These are phyloP conservation scores for Amoebophrya sp. DNA, from an alignment of 169 alveolate genomes.

Conservation along the genomic window DNA sequence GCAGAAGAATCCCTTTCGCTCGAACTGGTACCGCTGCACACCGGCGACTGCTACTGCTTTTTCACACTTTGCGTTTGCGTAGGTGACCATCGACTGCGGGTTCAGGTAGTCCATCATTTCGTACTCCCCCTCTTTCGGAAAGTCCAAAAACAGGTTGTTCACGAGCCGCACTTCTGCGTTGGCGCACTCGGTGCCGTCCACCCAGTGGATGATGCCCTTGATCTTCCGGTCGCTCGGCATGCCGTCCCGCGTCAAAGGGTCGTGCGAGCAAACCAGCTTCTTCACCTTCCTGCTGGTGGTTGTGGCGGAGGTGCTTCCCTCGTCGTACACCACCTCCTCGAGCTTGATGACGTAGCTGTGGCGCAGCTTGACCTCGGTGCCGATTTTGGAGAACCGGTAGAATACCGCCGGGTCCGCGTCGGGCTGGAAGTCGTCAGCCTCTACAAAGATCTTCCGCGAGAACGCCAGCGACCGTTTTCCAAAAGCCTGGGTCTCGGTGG, in stretches of 20 bases:
- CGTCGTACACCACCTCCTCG: neutral
- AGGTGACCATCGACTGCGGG: neutral
- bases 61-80: neutral
- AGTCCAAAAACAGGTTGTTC: neutral
- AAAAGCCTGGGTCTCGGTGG: neutral
- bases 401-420: constrained; percentile 42
- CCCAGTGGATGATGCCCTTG: constrained; percentile 3
- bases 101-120: neutral
- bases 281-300: neutral
- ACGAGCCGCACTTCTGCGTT: neutral
- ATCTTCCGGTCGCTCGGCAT: neutral
- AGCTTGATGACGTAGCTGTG: neutral
- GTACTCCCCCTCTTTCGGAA: neutral
- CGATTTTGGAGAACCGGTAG: constrained; percentile 32
- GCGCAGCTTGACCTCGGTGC: neutral
- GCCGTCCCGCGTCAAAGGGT: neutral
- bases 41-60: neutral
- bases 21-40: neutral
- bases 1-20: neutral
- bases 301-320: no score
- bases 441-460: constrained; percentile 42
- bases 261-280: neutral
- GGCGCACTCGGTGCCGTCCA: neutral
- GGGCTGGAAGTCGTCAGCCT: constrained; percentile 53
- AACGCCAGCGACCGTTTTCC: constrained; percentile 23